Conservation (phyloP, 805 yeast species). For the Peterozyma toletana region DNA sequence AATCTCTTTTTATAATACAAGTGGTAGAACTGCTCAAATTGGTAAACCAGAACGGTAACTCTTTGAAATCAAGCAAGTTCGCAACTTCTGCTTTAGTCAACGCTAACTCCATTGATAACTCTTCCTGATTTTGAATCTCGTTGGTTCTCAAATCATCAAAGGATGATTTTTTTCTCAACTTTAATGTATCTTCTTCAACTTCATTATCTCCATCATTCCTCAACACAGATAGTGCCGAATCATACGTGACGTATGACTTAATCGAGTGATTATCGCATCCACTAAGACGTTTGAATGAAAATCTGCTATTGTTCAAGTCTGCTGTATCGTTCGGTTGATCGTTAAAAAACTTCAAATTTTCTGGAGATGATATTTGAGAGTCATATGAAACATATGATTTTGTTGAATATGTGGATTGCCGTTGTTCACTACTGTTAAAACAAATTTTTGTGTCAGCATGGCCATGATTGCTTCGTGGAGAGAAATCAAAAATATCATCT, state of each 20-base stretch:
- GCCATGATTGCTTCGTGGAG: too few species aligned
- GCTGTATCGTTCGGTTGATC: too few species aligned
- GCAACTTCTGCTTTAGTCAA: conserved; percentile 2
- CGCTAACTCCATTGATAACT: neutral
- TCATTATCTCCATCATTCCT: conserved; percentile 9
- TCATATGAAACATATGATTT: conserved; percentile 7
- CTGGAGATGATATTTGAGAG: conserved; percentile 2
- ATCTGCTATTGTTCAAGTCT: conserved; percentile 7
- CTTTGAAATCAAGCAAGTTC: conserved; percentile 15
- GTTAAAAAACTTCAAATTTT: too few species aligned
- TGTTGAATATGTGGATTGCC: conserved; percentile 3
- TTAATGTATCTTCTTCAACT: conserved; percentile 1
- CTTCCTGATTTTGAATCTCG: too few species aligned
- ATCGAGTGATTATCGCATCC: conserved; percentile 30
- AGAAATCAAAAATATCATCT: neutral
- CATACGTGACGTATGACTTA: conserved; percentile 53
- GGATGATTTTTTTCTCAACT: conserved; percentile 42
- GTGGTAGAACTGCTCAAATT: conserved; percentile 1
- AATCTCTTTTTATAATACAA: conserved; percentile 2
- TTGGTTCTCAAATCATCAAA: conserved; percentile 36
- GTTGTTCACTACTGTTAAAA: neutral
- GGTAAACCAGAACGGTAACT: conserved; percentile 16
- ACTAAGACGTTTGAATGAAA: conserved; percentile 24
- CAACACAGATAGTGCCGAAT: conserved; percentile 40
- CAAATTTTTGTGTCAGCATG: neutral